phyloP scores from a whole-genome alignment of 208 protist species.

The Novymonas esmeraldas region DNA sequence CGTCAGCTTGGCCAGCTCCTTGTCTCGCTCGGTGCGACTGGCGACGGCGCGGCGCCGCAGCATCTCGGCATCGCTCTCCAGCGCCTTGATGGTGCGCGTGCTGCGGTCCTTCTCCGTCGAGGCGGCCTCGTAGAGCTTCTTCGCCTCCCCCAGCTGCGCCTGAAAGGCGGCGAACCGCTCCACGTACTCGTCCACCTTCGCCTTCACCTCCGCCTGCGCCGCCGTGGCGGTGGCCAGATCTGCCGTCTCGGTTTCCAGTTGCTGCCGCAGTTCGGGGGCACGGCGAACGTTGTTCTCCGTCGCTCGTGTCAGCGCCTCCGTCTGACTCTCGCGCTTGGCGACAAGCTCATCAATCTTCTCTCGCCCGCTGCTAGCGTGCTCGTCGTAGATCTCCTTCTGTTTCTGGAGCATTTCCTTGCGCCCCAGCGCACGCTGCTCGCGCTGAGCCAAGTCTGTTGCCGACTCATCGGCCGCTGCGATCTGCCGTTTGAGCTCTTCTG shows the following conservation, averaged over 20 bases:
- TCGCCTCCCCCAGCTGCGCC: slow-evolving; percentile 48
- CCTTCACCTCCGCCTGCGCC: slow-evolving; percentile 44
- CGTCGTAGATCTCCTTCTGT: slow-evolving; percentile 70
- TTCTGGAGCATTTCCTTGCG: slow-evolving; percentile 48
- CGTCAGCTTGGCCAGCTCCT: slow-evolving; percentile 46
- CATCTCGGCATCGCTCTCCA: slow-evolving; percentile 52
- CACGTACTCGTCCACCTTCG: slow-evolving; percentile 50
- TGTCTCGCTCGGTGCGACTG: slow-evolving; percentile 52
- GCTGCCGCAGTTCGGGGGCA: slow-evolving; percentile 45
- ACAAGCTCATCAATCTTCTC: slow-evolving; percentile 61
- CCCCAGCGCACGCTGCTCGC: slow-evolving; percentile 38
- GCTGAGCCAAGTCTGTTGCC: slow-evolving; percentile 39
- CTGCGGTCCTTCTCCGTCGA: slow-evolving; percentile 52
- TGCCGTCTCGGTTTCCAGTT: slow-evolving; percentile 41
- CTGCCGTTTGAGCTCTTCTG: slow-evolving; percentile 33
- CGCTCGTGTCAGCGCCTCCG: slow-evolving; percentile 45
- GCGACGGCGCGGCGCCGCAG: slow-evolving; percentile 41
- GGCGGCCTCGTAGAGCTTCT: slow-evolving; percentile 59
- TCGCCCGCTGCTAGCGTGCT: slow-evolving; percentile 39
- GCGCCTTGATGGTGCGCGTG: slow-evolving; percentile 41
- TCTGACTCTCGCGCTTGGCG: slow-evolving; percentile 48
- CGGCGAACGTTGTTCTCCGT: slow-evolving; percentile 33
- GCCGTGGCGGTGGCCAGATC: slow-evolving; percentile 23
- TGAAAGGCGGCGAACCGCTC: slow-evolving; percentile 53
- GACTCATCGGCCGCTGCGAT: slow-evolving; percentile 57